Evolutionary conservation across 805 yeast genomes (phyloP), one percentile per base, ranked within the genome.

Genomic region (Dipodascopsis tothii): DNA sequence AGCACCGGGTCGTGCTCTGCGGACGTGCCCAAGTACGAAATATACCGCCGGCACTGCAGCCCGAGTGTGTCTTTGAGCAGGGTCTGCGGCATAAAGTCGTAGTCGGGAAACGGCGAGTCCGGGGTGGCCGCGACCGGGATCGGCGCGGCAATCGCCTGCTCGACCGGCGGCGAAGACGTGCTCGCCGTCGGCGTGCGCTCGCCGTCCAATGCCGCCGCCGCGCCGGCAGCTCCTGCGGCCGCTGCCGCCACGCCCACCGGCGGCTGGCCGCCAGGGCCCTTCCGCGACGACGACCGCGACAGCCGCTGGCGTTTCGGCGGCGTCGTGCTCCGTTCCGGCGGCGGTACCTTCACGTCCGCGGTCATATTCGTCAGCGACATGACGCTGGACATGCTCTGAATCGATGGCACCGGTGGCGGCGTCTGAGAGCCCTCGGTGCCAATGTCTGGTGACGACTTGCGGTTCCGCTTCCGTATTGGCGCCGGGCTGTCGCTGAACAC

Each of bases 21-120:
- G 6, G 57, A 54, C 3, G 55, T 43, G n/a, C 60, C 60, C 32
- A 56, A 43, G 33, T 51, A 52, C 11, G 60, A 56, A 27, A 56
- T 42, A 35, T 56, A 56, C 17, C 50, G 25, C 5, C 59, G 49
- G 34, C 57, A 54, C 27, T 56, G 59, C 34, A 56, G 45, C 3
- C 60, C 60, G 3, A 56, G 49, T 5, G 60, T 56, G 35, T 54
- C 51, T 25, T 53, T 56, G 19, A 56, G 49, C 5, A 53, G 45
- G 2, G 58, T 52, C 38, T 56, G 48, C 23, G 51, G 45, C 39
- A 56, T 41, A 33, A 53, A 56, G 33, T 56, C 59, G 36, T 56
- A 56, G 39, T 56, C 60, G 7, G 59, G 58, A 18, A 56, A 44
- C n/a, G 55, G 50, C 16, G 53, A 50, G 32, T 49, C 53, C 4